Evolutionary conservation across 169 alveolate genomes (phyloP).

Genomic region (Perkinsus chesapeaki): DNA sequence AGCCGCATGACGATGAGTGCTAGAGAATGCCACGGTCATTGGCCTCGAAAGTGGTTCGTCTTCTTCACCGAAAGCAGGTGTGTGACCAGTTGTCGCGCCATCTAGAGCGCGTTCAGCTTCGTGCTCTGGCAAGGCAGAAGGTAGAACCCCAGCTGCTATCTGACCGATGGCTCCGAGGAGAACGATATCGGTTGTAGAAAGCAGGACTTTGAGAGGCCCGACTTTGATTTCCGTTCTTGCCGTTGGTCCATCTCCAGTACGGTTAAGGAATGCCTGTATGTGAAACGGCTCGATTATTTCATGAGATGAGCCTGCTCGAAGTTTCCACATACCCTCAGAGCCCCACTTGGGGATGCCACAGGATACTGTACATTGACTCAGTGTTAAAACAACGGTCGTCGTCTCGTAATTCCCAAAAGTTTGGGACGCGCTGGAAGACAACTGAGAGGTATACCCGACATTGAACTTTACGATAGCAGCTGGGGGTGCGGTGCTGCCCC

Average conservation of each 20-base stretch:
- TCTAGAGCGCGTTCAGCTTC: neutral
- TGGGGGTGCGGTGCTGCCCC: neutral
- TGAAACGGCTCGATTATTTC: neutral
- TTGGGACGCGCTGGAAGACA: neutral
- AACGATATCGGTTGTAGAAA: neutral
- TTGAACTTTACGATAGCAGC: neutral
- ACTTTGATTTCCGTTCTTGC: neutral
- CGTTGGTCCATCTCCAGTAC: neutral
- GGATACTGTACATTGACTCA: neutral
- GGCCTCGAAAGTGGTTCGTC: no score
- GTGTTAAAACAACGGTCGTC: neutral
- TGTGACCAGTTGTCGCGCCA: no score
- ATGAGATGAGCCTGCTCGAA: neutral
- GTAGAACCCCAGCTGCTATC: neutral
- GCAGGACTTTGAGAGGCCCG: neutral
- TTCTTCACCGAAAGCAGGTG: no score
- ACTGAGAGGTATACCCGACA: neutral
- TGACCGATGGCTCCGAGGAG: neutral
- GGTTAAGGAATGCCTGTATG: neutral
- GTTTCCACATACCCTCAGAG: neutral
- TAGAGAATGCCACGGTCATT: no score
- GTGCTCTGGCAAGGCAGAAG: neutral
- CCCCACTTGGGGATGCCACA: neutral
- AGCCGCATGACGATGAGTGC: no score
- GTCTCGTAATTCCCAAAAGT: neutral